Base-by-base conservation (phyloP, 371 early-diverging fungal genomes). In the Mortierella sp. region DNA sequence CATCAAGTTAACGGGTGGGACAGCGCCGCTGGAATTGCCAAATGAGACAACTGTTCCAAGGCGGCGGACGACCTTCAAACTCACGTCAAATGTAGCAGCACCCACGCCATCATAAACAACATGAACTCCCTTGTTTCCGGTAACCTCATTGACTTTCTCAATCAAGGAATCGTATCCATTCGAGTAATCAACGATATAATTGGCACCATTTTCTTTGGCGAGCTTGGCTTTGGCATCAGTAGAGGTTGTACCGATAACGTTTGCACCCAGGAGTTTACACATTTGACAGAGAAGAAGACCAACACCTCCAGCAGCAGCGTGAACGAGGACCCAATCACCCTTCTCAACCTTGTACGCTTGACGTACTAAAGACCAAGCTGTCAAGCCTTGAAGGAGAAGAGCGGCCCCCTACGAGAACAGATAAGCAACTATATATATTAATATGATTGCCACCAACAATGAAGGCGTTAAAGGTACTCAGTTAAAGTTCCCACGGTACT, bases 101-200 rank as follows among this genome's bases (percentile, higher is more conserved):
- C 98, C 98, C 19, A 98, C 96, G 58, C 97, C 96, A 82, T 98
- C 98, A 73, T 90, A 93, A 21, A 96, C 96, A 21, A 91, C 97
- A 50, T 96, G 91, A 19, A 94, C 96, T 13, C 97, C 97, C 65
- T 91, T 77, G 13, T 92, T 92, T 48, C 81, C 80, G 0, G 97
- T 96, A 52, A 98, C 89, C 58, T 90, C 88, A 71, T 87, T 90
- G 53, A 97, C 96, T 33, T 90, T 85, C 36, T 89, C 88, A 3
- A 90, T 83, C 7, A 91, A 84, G 62, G 93, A 87, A 64, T 93
- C 91, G 40, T 86, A 82, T 43, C 81, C 81, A 38, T 70, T 66
- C 0, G 88, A 88, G 86, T 95, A 97, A 61, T 90, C 84, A 66
- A 98, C 90, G 10, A 93, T 87, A 75, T 95, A 87, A 62, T 95